Conservation (phyloP, 352 stramenopile genomes). For the Peronosclerospora sorghi region DNA sequence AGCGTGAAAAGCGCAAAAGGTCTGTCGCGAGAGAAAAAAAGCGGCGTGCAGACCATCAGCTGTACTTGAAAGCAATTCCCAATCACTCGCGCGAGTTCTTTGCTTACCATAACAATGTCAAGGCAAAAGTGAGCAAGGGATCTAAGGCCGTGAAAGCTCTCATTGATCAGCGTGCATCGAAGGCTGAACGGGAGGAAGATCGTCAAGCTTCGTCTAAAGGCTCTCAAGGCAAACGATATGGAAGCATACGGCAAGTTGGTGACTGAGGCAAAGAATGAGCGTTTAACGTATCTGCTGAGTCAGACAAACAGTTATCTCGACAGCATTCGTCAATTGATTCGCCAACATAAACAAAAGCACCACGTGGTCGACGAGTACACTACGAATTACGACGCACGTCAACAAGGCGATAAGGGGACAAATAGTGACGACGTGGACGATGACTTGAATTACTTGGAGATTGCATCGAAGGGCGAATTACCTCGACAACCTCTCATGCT, state of each 20-base stretch:
- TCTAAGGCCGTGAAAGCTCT: constrained; percentile 61
- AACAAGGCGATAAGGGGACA: constrained; percentile 14
- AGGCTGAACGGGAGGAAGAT: constrained; percentile 79
- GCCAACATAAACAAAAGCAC: constrained; percentile 82
- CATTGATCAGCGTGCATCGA: constrained; percentile 64
- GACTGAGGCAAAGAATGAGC: constrained; percentile 96
- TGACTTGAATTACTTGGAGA: constrained; percentile 77
- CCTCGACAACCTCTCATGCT: constrained; percentile 92
- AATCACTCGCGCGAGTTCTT: constrained; percentile 83
- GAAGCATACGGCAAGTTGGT: constrained; percentile 94
- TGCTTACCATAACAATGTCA: constrained; percentile 79
- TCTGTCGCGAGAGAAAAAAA: constrained; percentile 78
- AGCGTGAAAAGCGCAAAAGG: constrained; percentile 74
- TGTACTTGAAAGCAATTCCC: constrained; percentile 70
- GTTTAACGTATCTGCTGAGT: constrained; percentile 92
- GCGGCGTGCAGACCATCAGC: constrained; percentile 58
- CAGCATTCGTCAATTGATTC: constrained; percentile 89
- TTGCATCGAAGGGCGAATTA: constrained; percentile 74
- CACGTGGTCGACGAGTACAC: constrained; percentile 46
- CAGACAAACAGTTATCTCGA: constrained; percentile 95
- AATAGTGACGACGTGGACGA: constrained; percentile 42
- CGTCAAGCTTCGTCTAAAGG: constrained; percentile 81
- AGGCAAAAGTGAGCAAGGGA: constrained; percentile 54
- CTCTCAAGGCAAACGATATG: constrained; percentile 94
- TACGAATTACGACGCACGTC: constrained; percentile 23